Percentiles rank a stretch among this genome's conserved stretches.
Evolutionary conservation across 2,329 filamentous ascomycete species (phyloP).

Genomic region (Aspergillus thermomutatus): DNA sequence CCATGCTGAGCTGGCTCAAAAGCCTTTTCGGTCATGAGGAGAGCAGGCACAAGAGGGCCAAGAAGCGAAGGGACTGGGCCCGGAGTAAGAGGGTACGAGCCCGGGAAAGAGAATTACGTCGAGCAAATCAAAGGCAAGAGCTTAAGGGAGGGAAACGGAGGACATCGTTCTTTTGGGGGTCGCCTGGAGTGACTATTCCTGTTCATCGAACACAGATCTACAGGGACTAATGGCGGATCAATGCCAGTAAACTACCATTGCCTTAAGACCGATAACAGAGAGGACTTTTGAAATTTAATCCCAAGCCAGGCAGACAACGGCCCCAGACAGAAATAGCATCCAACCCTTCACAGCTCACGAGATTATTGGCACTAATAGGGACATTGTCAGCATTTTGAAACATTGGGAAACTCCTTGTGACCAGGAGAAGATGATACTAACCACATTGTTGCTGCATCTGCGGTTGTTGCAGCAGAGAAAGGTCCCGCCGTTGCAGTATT

Average conservation of each 20-base stretch:
- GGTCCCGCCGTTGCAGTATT: conserved; percentile 11
- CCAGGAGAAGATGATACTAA: neutral
- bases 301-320: no score
- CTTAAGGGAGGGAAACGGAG: no score
- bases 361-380: neutral
- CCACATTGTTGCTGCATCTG: neutral
- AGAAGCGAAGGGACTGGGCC: no score
- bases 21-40: no score
- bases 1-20: no score
- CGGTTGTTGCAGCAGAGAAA: conserved; percentile 6
- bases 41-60: no score
- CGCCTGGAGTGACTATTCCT: neutral
- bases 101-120: no score
- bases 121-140: no score
- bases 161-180: no score
- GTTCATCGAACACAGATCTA: neutral
- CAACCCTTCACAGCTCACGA: neutral
- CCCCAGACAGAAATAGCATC: neutral
- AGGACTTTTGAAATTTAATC: no score
- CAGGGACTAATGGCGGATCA: neutral
- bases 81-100: no score
- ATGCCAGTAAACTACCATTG: neutral
- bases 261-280: no score
- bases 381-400: neutral
- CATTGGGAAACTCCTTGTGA: neutral